These are phyloP conservation scores for Aureobasidium subglaciale DNA, from an alignment of 2,329 filamentous ascomycete species.

Conservation along the genomic window DNA sequence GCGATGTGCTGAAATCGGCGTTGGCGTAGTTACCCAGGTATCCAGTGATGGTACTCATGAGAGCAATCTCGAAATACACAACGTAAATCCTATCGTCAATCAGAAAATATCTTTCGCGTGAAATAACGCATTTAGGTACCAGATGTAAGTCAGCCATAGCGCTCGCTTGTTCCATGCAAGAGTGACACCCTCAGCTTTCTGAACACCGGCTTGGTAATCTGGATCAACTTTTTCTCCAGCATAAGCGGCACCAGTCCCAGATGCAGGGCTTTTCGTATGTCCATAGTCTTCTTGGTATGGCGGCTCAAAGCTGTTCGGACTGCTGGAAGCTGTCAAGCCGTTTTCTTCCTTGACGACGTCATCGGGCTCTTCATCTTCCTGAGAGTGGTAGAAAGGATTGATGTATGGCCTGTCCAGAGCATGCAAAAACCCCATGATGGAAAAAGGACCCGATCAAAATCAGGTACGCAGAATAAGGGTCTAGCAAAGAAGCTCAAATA, in stretches of 20 bases:
- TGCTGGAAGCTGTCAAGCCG: conserved; percentile 16
- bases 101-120: background rate
- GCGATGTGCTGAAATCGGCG: conserved; percentile 24
- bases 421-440: conserved; percentile 12
- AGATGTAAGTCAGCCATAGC: conserved; percentile 23
- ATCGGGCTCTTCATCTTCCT: conserved; percentile 11
- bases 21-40: conserved; percentile 26
- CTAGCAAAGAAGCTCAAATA: background rate
- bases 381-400: conserved; percentile 5
- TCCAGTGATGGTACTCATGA: conserved; percentile 26
- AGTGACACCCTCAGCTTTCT: conserved; percentile 27
- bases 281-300: conserved; percentile 27
- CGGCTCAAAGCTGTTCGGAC: too few relatives aligned
- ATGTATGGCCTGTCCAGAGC: conserved; percentile 8
- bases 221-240: conserved; percentile 2
- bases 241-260: conserved; percentile 18
- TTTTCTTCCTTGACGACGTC: conserved; percentile 7
- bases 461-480: too few relatives aligned
- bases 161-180: conserved; percentile 26
- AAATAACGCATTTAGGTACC: conserved; percentile 14
- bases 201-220: conserved; percentile 24
- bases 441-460: background rate
- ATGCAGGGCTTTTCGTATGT: conserved; percentile 23
- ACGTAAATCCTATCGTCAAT: conserved; percentile 28
- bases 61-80: conserved; percentile 31